Percentiles rank a stretch among this genome's conserved stretches.
Conservation (phyloP, 1,284 basidiomycete genomes). For the Moesziomyces antarcticus region DNA sequence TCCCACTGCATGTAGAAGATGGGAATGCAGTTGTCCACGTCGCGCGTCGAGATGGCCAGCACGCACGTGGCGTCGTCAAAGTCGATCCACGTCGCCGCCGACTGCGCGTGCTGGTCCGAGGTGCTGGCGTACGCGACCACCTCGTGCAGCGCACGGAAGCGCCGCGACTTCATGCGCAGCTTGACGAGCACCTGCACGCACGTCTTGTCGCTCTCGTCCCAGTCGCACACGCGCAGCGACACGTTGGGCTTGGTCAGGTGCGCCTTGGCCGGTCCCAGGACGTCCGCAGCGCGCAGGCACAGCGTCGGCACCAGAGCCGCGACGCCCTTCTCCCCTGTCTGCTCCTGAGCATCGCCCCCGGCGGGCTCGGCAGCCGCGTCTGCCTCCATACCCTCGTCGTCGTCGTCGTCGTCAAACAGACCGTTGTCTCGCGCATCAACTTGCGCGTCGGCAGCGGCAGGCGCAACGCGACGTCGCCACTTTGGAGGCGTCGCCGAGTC, state of each 20-base stretch:
- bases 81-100: conserved; percentile 77
- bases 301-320: conserved; percentile 82
- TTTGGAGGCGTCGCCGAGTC: conserved; percentile 33
- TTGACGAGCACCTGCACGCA: conserved; percentile 73
- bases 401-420: conserved; percentile 29
- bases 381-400: background rate
- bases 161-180: conserved; percentile 70
- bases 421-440: conserved; percentile 27
- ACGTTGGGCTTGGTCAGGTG: conserved; percentile 86
- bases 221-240: conserved; percentile 84
- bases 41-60: conserved; percentile 84
- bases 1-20: conserved; percentile 91
- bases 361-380: background rate
- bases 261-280: conserved; percentile 83
- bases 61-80: conserved; percentile 86
- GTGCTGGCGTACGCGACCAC: conserved; percentile 20
- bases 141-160: conserved; percentile 30
- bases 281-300: conserved; percentile 81
- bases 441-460: background rate
- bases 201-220: conserved; percentile 84
- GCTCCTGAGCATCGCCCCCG: conserved; percentile 67
- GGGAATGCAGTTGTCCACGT: conserved; percentile 85
- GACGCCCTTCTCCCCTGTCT: conserved; percentile 15
- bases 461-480: conserved; percentile 1
- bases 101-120: conserved; percentile 75